phyloP scores from a whole-genome alignment of 2,329 filamentous ascomycete species.

The Penicillium sp. region DNA sequence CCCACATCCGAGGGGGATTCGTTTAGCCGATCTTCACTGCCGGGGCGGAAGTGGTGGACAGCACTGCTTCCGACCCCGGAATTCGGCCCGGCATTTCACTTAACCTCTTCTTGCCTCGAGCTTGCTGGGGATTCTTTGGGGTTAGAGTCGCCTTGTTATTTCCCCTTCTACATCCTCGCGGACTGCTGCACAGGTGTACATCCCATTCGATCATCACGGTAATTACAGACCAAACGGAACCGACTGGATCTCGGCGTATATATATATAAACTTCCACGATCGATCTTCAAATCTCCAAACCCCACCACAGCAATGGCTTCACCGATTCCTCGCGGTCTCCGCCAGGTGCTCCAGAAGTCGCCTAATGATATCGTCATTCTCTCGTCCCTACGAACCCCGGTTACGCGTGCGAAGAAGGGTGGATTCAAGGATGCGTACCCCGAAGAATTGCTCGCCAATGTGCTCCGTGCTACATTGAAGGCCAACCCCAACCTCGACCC shows the following conservation, averaged over 20 bases:
- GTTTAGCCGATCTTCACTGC: constrained; percentile 41
- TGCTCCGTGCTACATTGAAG: constrained; percentile 65
- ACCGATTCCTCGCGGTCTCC: constrained; percentile 62
- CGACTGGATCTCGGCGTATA: background rate
- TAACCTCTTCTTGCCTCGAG: constrained; percentile 25
- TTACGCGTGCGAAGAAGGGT: constrained; percentile 80
- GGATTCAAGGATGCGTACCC: constrained; percentile 83
- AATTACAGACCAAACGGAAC: background rate
- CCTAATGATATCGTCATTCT: constrained; percentile 83
- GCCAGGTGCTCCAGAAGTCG: constrained; percentile 72
- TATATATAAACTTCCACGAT: background rate
- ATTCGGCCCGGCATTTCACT: constrained; percentile 42
- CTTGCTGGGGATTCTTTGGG: constrained; percentile 7
- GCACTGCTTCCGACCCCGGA: constrained; percentile 30
- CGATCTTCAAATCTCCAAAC: constrained; percentile 1
- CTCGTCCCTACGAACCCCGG: constrained; percentile 82
- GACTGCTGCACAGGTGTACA: background rate
- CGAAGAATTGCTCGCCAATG: constrained; percentile 72
- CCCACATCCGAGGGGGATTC: constrained; percentile 33
- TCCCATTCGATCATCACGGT: background rate
- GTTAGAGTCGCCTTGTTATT: constrained; percentile 6
- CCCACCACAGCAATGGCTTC: constrained; percentile 42
- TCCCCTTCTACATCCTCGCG: constrained; percentile 2
- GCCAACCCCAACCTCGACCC: constrained; percentile 71
- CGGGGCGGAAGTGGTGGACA: constrained; percentile 25